Conservation (phyloP, 2,329 filamentous ascomycete genomes). For the Aspergillus fructus region DNA sequence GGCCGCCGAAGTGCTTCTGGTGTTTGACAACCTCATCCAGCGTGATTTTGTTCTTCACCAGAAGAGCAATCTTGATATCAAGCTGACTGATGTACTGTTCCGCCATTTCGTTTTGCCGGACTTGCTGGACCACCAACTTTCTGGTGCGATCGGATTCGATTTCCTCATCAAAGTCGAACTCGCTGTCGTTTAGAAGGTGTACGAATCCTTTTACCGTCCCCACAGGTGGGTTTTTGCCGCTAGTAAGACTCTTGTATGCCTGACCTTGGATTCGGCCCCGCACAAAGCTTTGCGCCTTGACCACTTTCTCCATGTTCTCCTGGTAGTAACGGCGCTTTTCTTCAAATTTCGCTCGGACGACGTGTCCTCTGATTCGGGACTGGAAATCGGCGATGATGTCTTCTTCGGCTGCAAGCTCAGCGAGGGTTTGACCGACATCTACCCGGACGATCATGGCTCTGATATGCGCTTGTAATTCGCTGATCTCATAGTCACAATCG, state of each 20-base stretch:
- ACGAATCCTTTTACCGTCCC: constrained; percentile 98
- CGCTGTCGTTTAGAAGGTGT: constrained; percentile 94
- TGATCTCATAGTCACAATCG: constrained; percentile 65
- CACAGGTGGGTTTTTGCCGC: constrained; percentile 93
- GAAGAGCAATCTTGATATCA: constrained; percentile 96
- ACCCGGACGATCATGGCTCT: constrained; percentile 77
- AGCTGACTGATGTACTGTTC: constrained; percentile 98
- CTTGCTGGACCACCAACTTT: constrained; percentile 95
- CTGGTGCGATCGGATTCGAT: constrained; percentile 93
- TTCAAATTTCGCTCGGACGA: constrained; percentile 72
- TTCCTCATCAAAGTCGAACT: constrained; percentile 98
- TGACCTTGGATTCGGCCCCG: constrained; percentile 93
- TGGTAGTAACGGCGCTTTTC: constrained; percentile 88
- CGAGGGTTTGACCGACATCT: constrained; percentile 70
- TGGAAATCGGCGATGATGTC: constrained; percentile 74
- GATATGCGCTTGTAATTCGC: constrained; percentile 70
- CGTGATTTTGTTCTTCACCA: constrained; percentile 99
- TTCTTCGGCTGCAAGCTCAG: constrained; percentile 79
- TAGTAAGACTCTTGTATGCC: constrained; percentile 95
- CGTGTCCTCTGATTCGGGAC: constrained; percentile 67
- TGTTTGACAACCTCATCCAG: constrained; percentile 96
- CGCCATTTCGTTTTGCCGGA: constrained; percentile 92
- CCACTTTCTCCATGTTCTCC: constrained; percentile 97
- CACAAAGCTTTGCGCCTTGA: constrained; percentile 98
- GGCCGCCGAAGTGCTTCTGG: constrained; percentile 92